These are phyloP conservation scores for Fusarium anguioides DNA, from an alignment of 2,329 filamentous ascomycete species.

Conservation along the genomic window DNA sequence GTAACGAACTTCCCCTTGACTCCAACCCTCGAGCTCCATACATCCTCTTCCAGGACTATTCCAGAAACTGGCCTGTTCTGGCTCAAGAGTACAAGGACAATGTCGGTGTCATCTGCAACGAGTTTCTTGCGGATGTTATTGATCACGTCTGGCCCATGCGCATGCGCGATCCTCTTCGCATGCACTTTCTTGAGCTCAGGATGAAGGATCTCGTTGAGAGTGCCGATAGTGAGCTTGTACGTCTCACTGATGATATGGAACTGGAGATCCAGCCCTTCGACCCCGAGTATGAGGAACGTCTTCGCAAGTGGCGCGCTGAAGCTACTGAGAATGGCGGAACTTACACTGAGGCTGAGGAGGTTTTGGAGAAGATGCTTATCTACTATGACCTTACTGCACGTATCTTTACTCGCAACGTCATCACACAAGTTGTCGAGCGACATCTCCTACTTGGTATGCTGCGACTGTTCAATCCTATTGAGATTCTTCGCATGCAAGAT, in stretches of 20 bases:
- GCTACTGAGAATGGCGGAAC: slow-evolving; percentile 57
- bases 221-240: slow-evolving; percentile 59
- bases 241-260: slow-evolving; percentile 62
- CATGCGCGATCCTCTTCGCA: slow-evolving; percentile 63
- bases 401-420: slow-evolving; percentile 64
- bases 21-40: slow-evolving; percentile 64
- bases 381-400: slow-evolving; percentile 65
- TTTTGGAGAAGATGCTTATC: slow-evolving; percentile 66
- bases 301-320: slow-evolving; percentile 59
- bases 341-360: slow-evolving; percentile 64
- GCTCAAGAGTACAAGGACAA: slow-evolving; percentile 67
- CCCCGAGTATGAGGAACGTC: slow-evolving; percentile 63
- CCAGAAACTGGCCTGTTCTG: slow-evolving; percentile 63
- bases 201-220: slow-evolving; percentile 60
- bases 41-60: slow-evolving; percentile 65
- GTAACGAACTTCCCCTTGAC: slow-evolving; percentile 64
- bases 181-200: slow-evolving; percentile 61
- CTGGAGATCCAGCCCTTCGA: slow-evolving; percentile 65
- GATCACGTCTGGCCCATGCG: slow-evolving; percentile 62
- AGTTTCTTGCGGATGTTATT: slow-evolving; percentile 63
- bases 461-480: slow-evolving; percentile 63
- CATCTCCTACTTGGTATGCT: slow-evolving; percentile 64
- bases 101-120: slow-evolving; percentile 64
- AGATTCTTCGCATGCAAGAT: slow-evolving; percentile 60
- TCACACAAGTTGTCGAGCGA: slow-evolving; percentile 64